Base-by-base conservation (phyloP, 2,329 filamentous ascomycete species). In the Phyllosticta capitalensis region DNA sequence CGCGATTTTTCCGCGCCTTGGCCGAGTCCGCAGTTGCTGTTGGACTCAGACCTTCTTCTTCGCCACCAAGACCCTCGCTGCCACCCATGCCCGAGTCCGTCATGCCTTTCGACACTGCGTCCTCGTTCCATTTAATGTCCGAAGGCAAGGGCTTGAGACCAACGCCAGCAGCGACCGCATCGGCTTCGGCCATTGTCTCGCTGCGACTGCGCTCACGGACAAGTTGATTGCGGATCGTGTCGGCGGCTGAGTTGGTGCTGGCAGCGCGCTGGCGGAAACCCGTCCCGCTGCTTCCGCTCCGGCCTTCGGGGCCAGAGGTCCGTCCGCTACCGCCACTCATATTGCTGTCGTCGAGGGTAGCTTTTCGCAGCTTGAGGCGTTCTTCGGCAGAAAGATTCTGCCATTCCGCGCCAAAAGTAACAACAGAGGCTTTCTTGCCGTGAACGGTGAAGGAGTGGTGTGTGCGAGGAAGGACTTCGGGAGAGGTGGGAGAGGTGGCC, bases 401-500 rank as follows among this genome's bases (percentile, higher is more conserved):
- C 77, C 96, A 86, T 66, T 96, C 92, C n/a, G 86, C 85, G 9
- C 92, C 91, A 70, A 99, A 95, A n/a, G 90, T 95, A 65, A 99
- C 90, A 59, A 99, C 89, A 0, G 91, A 96, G 2, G 94, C 94
- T 74, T 99, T 97, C 78, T 97, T 99, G 62, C 94, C 92, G 68
- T 99, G 94, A 3, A 99, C 86, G 3, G 94, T 95, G 72, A 99
- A 99, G 67, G 90, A 95, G 5, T 90, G 90, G 12, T 89, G 84
- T 12, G 88, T 87, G 54, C 94, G 85, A 6, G 88, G 79, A 12
- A 99, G 79, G 10, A 88, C 85, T 65, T 90, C 88, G 1, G 58
- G 58, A 45, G 69, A 88, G 77, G 75, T 81, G 67, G 63, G 72
- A 64, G 63, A 69, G 61, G 67, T 79, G 68, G 68, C 69, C 54